A percentile compares a stretch with the other conserved stretches of the same genome.
phyloP scores from a whole-genome alignment of 805 yeast genomes.

The Yamadazyma sp. region DNA sequence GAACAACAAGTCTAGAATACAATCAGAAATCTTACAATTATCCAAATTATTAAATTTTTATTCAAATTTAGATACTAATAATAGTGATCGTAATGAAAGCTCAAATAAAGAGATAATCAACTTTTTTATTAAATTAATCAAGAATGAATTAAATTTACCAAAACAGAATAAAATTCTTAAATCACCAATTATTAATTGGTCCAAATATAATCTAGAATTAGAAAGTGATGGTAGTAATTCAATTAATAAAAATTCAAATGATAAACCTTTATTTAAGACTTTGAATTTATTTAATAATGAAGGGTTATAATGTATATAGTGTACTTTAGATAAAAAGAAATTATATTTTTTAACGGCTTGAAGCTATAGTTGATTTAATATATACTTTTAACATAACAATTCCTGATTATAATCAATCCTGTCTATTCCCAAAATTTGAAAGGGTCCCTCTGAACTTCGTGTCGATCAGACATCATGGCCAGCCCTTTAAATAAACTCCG shows the following conservation, averaged over 20 bases:
- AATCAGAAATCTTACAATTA: conserved; percentile 28
- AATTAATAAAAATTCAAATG: conserved; percentile 7
- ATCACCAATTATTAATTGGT: conserved; percentile 36
- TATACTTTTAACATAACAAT: no score
- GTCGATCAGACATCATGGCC: no score
- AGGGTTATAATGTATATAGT: conserved; percentile 6
- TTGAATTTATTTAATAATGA: conserved; percentile 20
- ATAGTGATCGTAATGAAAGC: conserved; percentile 6
- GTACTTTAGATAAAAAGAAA: conserved; percentile 4
- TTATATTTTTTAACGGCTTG: no score
- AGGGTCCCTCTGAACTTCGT: no score
- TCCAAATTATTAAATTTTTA: conserved; percentile 24
- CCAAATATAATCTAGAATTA: conserved; percentile 26
- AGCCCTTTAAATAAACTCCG: no score
- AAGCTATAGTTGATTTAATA: no score
- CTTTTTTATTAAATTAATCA: conserved; percentile 32
- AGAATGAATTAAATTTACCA: conserved; percentile 32
- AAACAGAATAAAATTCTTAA: conserved; percentile 28
- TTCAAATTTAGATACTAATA: conserved; percentile 8
- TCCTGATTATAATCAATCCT: no score
- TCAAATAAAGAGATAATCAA: conserved; percentile 21
- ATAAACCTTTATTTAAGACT: conserved; percentile 21
- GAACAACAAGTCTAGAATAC: conserved; percentile 20
- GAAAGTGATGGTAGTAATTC: conserved; percentile 2
- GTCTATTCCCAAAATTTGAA: no score